A percentile compares a stretch with the other conserved stretches of the same genome.
Conservation (phyloP, 371 early-diverging fungal species). For the Massospora cicadina region DNA sequence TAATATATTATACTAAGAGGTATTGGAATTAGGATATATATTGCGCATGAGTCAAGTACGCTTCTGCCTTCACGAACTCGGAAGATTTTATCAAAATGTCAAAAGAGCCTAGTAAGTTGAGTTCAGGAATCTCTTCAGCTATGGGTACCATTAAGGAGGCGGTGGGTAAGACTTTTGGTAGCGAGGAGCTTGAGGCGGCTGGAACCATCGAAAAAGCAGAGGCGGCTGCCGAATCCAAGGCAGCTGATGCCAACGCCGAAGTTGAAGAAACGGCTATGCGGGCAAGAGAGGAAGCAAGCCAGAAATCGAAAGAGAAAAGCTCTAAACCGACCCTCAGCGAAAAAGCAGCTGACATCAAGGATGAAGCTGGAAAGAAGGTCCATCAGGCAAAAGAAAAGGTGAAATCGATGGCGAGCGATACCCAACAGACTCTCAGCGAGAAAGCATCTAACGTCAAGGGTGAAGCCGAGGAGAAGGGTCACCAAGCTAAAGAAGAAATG, state of each 20-base stretch:
- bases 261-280: not conserved
- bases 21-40: too few relatives aligned
- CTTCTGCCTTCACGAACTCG: too few relatives aligned
- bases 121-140: not conserved
- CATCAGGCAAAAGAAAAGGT: too few relatives aligned
- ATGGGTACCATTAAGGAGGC: constrained; percentile 16
- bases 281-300: not conserved
- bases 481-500: not conserved
- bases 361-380: too few relatives aligned
- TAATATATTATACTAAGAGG: too few relatives aligned
- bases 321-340: too few relatives aligned
- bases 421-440: too few relatives aligned
- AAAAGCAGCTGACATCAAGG: too few relatives aligned
- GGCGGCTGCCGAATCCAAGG: not conserved
- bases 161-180: constrained; percentile 14
- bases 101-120: constrained; percentile 1
- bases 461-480: not conserved
- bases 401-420: too few relatives aligned
- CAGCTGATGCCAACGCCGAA: constrained; percentile 3
- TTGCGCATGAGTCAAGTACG: too few relatives aligned
- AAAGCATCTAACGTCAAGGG: not conserved
- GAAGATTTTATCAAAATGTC: too few relatives aligned
- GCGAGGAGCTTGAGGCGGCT: not conserved
- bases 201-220: not conserved
- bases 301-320: too few relatives aligned